phyloP scores from a whole-genome alignment of 2,329 filamentous ascomycete genomes.

The Aspergillus sp. region DNA sequence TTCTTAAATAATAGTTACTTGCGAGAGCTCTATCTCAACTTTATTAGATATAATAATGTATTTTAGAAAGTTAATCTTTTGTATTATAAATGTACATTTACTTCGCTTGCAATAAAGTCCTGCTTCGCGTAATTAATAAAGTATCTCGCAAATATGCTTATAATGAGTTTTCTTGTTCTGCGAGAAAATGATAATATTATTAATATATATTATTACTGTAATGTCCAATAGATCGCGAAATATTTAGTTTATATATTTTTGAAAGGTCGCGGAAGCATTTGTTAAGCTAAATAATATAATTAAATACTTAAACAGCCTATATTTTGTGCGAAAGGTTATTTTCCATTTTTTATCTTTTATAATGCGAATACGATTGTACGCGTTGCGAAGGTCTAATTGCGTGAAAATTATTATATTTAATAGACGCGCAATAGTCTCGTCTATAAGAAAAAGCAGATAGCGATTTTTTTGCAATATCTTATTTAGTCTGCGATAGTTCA shows the following conservation, averaged over 20 bases:
- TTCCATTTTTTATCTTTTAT: not conserved
- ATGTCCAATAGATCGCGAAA: conserved; percentile 13
- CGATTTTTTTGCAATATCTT: conserved; percentile 31
- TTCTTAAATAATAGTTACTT: too few relatives aligned
- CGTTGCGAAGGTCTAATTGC: conserved; percentile 22
- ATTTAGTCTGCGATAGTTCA: conserved; percentile 34
- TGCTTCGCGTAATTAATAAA: not conserved
- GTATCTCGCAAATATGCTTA: not conserved
- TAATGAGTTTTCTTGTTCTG: not conserved
- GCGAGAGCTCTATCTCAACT: too few relatives aligned
- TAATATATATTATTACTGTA: conserved; percentile 21
- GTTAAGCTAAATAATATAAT: conserved; percentile 1
- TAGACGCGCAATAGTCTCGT: conserved; percentile 22
- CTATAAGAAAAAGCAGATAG: conserved; percentile 26
- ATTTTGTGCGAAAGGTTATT: conserved; percentile 3
- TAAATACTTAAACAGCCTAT: conserved; percentile 1
- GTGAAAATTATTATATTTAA: conserved; percentile 13
- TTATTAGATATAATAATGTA: not conserved
- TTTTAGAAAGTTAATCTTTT: conserved; percentile 1
- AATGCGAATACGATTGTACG: conserved; percentile 2
- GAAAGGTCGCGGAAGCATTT: conserved; percentile 9
- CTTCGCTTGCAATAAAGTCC: not conserved
- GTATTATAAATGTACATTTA: conserved; percentile 1
- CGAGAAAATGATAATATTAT: conserved; percentile 30
- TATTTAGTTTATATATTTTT: conserved; percentile 3